Conservation (phyloP, 2,329 filamentous ascomycete genomes). For the Aspergillus phoenicis region DNA sequence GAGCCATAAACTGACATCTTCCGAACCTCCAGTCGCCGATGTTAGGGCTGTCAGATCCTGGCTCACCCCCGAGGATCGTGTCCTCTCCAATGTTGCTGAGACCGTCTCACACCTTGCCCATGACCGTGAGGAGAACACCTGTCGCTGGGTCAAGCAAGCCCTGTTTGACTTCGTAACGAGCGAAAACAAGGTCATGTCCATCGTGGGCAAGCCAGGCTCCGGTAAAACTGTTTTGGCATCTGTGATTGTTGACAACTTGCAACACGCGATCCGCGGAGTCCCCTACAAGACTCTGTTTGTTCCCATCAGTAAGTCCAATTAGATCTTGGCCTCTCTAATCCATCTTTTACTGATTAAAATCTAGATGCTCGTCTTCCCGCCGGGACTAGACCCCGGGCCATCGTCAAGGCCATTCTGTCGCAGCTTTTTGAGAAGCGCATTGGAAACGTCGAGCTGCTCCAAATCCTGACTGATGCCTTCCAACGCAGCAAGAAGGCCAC, state of each 20-base stretch:
- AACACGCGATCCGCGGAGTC: conserved; percentile 40
- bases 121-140: conserved; percentile 55
- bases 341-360: neutral
- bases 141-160: conserved; percentile 56
- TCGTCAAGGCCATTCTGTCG: conserved; percentile 40
- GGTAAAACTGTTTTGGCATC: conserved; percentile 45
- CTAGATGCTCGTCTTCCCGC: conserved; percentile 36
- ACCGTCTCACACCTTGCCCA: conserved; percentile 46
- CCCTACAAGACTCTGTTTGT: conserved; percentile 40
- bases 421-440: conserved; percentile 45
- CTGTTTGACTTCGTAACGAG: conserved; percentile 54
- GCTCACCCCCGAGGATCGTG: conserved; percentile 51
- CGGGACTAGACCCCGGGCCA: conserved; percentile 33
- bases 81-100: conserved; percentile 47
- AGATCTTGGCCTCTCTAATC: neutral
- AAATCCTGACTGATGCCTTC: conserved; percentile 37
- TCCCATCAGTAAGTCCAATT: conserved; percentile 35
- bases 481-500: conserved; percentile 28
- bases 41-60: conserved; percentile 39
- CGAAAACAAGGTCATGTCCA: conserved; percentile 46
- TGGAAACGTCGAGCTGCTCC: conserved; percentile 42
- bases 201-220: conserved; percentile 46
- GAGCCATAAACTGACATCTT: neutral
- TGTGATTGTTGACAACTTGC: conserved; percentile 44
- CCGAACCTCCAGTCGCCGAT: conserved; percentile 27